Conservation (phyloP, 768 basidiomycete genomes). For the Boletus rex-veris region DNA sequence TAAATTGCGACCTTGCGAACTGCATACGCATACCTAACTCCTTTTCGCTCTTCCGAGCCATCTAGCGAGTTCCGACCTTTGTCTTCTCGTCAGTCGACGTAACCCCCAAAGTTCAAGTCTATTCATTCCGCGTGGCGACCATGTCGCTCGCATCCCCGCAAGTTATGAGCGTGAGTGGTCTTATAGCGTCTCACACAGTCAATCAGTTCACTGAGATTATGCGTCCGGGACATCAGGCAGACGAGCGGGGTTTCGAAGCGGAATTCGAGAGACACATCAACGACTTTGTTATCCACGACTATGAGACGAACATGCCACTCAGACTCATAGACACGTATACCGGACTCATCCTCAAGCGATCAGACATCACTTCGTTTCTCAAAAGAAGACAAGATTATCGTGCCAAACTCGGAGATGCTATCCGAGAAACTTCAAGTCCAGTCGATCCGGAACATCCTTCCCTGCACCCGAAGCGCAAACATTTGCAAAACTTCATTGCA, state of each 20-base stretch:
- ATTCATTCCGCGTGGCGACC: too few relatives aligned
- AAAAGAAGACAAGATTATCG: conserved; percentile 12
- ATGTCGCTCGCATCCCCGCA: neutral
- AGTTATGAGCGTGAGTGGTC: conserved; percentile 6
- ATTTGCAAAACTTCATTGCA: conserved; percentile 12
- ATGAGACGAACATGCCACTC: conserved; percentile 19
- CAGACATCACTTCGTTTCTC: conserved; percentile 17
- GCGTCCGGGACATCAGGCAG: neutral
- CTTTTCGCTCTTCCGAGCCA: too few relatives aligned
- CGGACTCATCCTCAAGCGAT: conserved; percentile 18
- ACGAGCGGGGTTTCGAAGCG: conserved; percentile 3
- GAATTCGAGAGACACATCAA: conserved; percentile 16
- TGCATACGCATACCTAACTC: too few relatives aligned
- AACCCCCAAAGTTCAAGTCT: too few relatives aligned
- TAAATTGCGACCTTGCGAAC: too few relatives aligned
- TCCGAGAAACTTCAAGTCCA: neutral
- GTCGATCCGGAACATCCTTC: neutral
- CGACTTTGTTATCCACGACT: conserved; percentile 13
- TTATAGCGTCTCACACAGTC: neutral
- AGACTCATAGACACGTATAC: conserved; percentile 27
- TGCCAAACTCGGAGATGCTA: neutral
- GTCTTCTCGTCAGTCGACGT: too few relatives aligned
- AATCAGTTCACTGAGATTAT: neutral
- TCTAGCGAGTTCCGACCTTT: too few relatives aligned
- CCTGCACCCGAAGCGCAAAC: neutral